Evolutionary conservation across 2,329 filamentous ascomycete species (phyloP), one percentile per base, ranked within the genome.

Genomic region (Alternaria hordeiaustralica): DNA sequence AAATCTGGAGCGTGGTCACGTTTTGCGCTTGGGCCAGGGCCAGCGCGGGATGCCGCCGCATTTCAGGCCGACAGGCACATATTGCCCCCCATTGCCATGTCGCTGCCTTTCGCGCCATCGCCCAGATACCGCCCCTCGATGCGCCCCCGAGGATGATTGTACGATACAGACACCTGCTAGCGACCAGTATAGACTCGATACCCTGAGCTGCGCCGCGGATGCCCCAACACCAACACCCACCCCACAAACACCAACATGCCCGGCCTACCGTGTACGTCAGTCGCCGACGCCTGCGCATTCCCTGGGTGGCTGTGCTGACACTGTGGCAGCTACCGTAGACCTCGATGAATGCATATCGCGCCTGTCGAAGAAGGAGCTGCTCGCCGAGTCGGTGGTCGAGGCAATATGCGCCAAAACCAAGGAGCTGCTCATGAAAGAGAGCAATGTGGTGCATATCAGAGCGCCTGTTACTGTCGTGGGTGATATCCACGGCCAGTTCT

Each of bases 361-460:
- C 71, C 88, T 99, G 58, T 98, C 98, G 84, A 95, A 96, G 79
- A 97, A 97, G 81, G 96, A 98, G 81, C 88, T 99, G 64, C 89
- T 99, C 63, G 94, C 96, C 75, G 96, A 99, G 83, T 97, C 95
- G 45, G 94, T 99, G 71, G 95, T 99, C 82, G 96, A 99, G 84
- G 96, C 96, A 76, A 95, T 99, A 89, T 99, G 96, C 84, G 94
- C 96, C 81, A 99, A 99, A 82, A 96, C 96, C 21, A 99, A 99
- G 80, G 96, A 99, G 85, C 87, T 99, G 73, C 87, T 99, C 72
- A 99, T 99, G 96, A 95, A 96, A 79, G 96, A 99, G 88, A 98
- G 95, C 87, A 99, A 99, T 83, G 96, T 99, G 67, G 96, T 99
- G 64, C 96, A 99, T 81, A 96, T 99, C 67, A 89, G 90, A 73